Evolutionary conservation across 495 filamentous ascomycete genomes (phyloP).

Genomic region (Cenococcum geophilum): DNA sequence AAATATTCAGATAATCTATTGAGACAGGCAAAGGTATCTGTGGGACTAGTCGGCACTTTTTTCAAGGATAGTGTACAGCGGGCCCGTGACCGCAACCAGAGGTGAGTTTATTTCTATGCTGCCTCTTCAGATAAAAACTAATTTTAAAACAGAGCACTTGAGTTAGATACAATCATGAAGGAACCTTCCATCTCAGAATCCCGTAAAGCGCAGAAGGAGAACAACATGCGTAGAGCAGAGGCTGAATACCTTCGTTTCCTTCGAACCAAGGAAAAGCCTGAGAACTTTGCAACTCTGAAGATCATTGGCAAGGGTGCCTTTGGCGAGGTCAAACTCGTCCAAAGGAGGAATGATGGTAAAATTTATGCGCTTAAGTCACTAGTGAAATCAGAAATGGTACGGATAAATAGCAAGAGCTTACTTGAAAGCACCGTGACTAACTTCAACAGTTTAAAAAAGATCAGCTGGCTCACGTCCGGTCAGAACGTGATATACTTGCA

Average conservation of each 20-base stretch:
- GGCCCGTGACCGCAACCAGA: constrained; percentile 82
- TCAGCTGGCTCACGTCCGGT: constrained; percentile 95
- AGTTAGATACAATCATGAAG: constrained; percentile 75
- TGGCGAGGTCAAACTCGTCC: constrained; percentile 94
- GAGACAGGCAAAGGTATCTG: constrained; percentile 43
- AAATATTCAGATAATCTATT: constrained; percentile 38
- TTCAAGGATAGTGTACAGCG: constrained; percentile 94
- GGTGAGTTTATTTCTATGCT: constrained; percentile 47
- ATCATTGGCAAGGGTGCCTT: constrained; percentile 99
- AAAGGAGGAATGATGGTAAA: constrained; percentile 91
- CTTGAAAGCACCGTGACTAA: background rate
- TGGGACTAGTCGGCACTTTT: constrained; percentile 68
- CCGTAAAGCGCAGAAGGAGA: constrained; percentile 70
- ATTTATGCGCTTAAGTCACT: constrained; percentile 98
- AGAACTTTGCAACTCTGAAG: constrained; percentile 92
- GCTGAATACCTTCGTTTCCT: constrained; percentile 89
- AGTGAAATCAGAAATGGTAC: constrained; percentile 90
- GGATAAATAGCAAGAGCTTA: background rate
- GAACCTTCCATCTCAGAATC: constrained; percentile 66
- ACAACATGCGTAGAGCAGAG: constrained; percentile 73
- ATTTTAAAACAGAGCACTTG: constrained; percentile 60
- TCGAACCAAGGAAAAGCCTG: constrained; percentile 80
- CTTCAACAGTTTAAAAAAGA: constrained; percentile 79
- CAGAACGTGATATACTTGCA: constrained; percentile 93
- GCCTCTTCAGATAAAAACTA: constrained; percentile 13